Base-by-base conservation (phyloP, 2,329 filamentous ascomycete species). In the Blumeriella jaapii region DNA sequence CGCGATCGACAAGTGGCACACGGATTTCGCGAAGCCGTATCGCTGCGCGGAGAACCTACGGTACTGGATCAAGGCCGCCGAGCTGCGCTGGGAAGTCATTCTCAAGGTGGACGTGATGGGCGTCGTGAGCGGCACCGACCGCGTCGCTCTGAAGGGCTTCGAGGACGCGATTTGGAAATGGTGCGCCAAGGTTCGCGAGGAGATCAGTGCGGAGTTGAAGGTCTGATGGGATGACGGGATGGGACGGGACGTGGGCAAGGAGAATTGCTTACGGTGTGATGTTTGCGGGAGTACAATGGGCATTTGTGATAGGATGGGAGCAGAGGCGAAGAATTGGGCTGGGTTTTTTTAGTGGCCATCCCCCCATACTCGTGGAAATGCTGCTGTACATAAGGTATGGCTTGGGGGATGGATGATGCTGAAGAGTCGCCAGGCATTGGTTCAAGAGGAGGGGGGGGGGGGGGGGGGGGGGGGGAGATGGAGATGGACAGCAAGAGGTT, bases 21-120 rank as follows among this genome's bases (percentile, higher is more conserved):
- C 77, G n/a, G 86, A 98, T 58, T 89, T 91, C 7, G 78, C 76
- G 41, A 96, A 96, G 61, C 91, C 91, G 0, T 98, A 98, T 58
- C 80, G 91, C 31, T 79, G 79, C 44, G 85, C 87, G 3, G 91
- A 98, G 50, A 98, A 98, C 57, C 68, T 98, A 42, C 75, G 86
- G 25, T 98, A 82, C 65, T 98, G 91, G 89, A 73, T 82, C 60
- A 98, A 98, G 63, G 91, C 89, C 1, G 86, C 87, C 6, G 87
- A 98, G 61, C 67, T 96, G 39, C 76, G 91, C 36, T 98, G 89
- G 78, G 91, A 96, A 60, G 73, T 87, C 24, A 71, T 82, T 48
- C 66, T 96, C 33, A 74, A 79, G 44, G 69, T 94, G 35, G 85
- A 95, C 53, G 84, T 89, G 14, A 78, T 93, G 59, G 85, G 80